Base-by-base conservation (phyloP, 2,329 filamentous ascomycete genomes). In the Cadophora sp. region DNA sequence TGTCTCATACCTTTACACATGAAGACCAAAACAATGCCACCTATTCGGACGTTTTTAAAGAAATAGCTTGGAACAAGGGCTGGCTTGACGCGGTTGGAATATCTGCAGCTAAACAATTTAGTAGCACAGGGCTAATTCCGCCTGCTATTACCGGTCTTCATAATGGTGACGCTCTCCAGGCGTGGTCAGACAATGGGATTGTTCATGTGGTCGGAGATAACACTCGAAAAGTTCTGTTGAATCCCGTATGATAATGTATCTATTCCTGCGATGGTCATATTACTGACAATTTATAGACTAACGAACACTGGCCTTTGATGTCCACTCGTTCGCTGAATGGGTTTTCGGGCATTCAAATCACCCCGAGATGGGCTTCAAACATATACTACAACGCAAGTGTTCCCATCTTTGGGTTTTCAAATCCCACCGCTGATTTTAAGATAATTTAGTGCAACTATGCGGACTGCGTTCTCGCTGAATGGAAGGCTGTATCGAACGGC, bases 1-100 rank as follows among this genome's bases (percentile, higher is more conserved):
- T 90, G 22, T 88, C 86, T 1, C 87, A 90, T 76, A 89, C 87
- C 0, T 89, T 89, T 76, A 86, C 85, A 3, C 87, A 89, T 70
- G 79, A 84, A 71, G 83, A 85, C 69, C 78, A 88, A 67, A 84
- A 89, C 73, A 89, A 89, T 70, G 85, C 86, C 8, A 89, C 87
- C 0, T 89, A 87, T 77, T 74, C 79, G 2, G 87, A 90, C 72
- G 80, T 86, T 1, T 76, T 76, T 67, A 85, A 84, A 72, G 87
- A 90, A 76, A 88, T 89, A 51, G 79, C 80, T 22, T 89, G 87
- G 79, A 90, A 90, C 77, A 80, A 85, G 71, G 85, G 82, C 8
- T 90, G 87, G 86, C 76, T 89, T 48, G 80, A 82, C 68, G 83
- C 87, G 71, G 80, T 83, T 8, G 85, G 85, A 14, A 79, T 89